Percentiles rank a stretch among this genome's conserved stretches.
These are phyloP conservation scores for Selaginella tamariscina DNA, from an alignment of 75 land plant species.

Conservation along the genomic window DNA sequence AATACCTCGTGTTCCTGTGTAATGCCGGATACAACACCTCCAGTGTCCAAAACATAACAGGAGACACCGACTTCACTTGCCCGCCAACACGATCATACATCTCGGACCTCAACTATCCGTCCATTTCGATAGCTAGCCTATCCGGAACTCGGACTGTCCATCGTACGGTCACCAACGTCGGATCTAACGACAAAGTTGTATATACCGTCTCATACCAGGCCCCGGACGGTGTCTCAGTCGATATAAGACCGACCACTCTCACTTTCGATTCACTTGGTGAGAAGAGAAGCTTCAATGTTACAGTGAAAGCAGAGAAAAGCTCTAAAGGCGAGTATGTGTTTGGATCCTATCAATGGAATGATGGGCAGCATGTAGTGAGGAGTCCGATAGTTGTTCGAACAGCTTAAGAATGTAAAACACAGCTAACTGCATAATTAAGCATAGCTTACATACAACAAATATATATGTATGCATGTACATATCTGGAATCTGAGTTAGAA, in stretches of 20 bases:
- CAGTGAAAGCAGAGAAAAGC: neutral
- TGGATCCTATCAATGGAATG: neutral
- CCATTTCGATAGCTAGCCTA: constrained; percentile 5
- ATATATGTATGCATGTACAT: too few species aligned
- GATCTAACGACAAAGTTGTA: neutral
- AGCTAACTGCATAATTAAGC: too few species aligned
- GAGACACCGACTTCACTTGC: neutral
- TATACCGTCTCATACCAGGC: neutral
- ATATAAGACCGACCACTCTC: neutral
- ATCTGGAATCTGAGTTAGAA: neutral
- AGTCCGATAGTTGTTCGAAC: neutral
- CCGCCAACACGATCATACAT: neutral
- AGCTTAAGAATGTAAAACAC: too few species aligned
- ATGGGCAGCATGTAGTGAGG: constrained; percentile 6
- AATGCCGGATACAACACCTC: constrained; percentile 7
- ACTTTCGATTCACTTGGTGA: neutral
- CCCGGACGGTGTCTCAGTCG: neutral
- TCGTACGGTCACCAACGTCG: constrained; percentile 1
- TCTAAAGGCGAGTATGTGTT: constrained; percentile 8
- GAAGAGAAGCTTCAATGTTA: neutral
- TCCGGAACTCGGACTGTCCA: neutral
- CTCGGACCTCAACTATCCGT: constrained; percentile 1
- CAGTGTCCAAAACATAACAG: neutral
- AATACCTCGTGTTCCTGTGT: constrained; percentile 8
- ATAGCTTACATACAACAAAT: too few species aligned